phyloP scores from a whole-genome alignment of 2,329 filamentous ascomycete genomes.

The Aspergillus alliaceus region DNA sequence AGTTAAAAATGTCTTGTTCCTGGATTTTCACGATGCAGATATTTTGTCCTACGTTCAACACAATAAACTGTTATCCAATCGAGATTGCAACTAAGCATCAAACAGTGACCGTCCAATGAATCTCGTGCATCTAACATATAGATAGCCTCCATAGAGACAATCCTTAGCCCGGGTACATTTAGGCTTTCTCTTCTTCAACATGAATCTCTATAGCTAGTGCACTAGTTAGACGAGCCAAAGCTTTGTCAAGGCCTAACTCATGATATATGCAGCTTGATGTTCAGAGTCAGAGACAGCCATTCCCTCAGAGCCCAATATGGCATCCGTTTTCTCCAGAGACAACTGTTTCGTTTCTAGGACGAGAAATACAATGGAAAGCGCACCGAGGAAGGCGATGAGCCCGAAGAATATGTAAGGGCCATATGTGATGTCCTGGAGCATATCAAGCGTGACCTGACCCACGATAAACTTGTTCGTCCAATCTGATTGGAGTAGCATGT shows the following conservation, averaged over 20 bases:
- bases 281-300: conserved; percentile 66
- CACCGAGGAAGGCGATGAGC: conserved; percentile 62
- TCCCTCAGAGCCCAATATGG: conserved; percentile 67
- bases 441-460: conserved; percentile 68
- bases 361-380: conserved; percentile 52
- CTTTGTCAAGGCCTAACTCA: conserved; percentile 61
- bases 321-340: conserved; percentile 57
- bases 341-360: conserved; percentile 53
- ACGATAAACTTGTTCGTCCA: conserved; percentile 62
- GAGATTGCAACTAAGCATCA: no score
- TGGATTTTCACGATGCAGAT: background rate
- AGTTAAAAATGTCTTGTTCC: background rate
- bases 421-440: conserved; percentile 64
- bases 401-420: conserved; percentile 74
- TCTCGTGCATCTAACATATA: background rate
- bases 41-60: background rate
- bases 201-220: background rate
- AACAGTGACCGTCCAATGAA: no score
- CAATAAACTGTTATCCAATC: no score
- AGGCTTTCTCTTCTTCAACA: background rate
- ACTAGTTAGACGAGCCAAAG: conserved; percentile 8
- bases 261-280: conserved; percentile 67
- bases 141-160: background rate
- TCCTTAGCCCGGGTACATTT: background rate
- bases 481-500: no score